Evolutionary conservation across 192 early-diverging fungal species (phyloP).

Genomic region (Fimicolochytrium jonesii): DNA sequence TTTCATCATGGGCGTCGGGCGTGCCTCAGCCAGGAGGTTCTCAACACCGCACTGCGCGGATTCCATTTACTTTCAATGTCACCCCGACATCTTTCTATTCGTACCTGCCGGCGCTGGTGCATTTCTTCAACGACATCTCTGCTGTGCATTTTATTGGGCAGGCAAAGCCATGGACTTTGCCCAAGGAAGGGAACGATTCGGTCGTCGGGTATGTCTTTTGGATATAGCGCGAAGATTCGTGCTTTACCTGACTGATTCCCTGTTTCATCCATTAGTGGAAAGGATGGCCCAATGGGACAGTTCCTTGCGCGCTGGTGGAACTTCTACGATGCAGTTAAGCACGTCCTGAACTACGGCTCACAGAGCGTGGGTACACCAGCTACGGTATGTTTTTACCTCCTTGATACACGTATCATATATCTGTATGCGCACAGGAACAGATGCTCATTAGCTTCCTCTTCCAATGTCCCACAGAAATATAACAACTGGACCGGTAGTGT

Average conservation of each 20-base stretch:
- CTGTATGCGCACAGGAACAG: too few relatives aligned
- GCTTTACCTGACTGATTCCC: too few relatives aligned
- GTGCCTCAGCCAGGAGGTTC: constrained; percentile 14
- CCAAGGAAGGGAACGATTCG: background rate
- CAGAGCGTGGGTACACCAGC: too few relatives aligned
- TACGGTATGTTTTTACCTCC: too few relatives aligned
- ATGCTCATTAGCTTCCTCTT: too few relatives aligned
- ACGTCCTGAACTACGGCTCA: background rate
- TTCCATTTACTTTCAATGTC: constrained; percentile 91
- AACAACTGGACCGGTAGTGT: constrained; percentile 1
- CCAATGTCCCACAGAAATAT: background rate
- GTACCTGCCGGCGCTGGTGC: constrained; percentile 74
- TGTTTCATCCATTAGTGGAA: background rate
- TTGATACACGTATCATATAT: too few relatives aligned
- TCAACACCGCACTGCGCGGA: constrained; percentile 45
- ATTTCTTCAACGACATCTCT: constrained; percentile 66
- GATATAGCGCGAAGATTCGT: too few relatives aligned
- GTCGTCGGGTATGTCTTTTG: too few relatives aligned
- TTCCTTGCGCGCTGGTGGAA: constrained; percentile 20
- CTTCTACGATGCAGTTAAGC: constrained; percentile 22
- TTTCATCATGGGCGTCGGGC: constrained; percentile 65
- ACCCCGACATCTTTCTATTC: constrained; percentile 77
- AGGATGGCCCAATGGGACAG: constrained; percentile 7
- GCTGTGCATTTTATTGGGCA: constrained; percentile 89
- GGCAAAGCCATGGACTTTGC: constrained; percentile 75